These are phyloP conservation scores for Rehmannia glutinosa DNA, from an alignment of 257 asterid species.

Conservation along the genomic window DNA sequence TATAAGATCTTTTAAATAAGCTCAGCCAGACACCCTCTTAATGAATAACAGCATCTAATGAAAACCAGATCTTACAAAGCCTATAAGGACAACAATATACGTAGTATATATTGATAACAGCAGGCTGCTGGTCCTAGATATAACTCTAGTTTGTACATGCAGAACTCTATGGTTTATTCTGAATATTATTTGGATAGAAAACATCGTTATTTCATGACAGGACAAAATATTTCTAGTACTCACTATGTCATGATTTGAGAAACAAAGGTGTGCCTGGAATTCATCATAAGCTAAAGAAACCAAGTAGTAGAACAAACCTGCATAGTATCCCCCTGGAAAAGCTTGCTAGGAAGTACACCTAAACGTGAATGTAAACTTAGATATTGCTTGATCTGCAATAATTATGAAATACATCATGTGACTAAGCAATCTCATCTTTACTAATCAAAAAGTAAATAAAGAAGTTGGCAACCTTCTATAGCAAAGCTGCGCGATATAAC, in stretches of 20 bases:
- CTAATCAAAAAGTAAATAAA: neutral
- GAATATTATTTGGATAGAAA: no score
- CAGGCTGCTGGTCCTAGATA: no score
- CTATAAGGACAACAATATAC: no score
- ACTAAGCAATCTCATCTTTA: neutral
- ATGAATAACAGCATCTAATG: neutral
- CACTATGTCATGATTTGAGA: neutral
- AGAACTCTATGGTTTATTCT: no score
- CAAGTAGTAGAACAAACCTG: slow-evolving; percentile 47
- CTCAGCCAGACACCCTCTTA: no score
- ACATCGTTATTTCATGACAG: no score
- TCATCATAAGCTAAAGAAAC: slow-evolving; percentile 2
- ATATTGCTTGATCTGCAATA: slow-evolving; percentile 71
- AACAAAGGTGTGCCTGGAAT: neutral
- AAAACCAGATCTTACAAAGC: neutral
- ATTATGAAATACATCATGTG: slow-evolving; percentile 7
- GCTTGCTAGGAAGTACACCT: slow-evolving; percentile 82
- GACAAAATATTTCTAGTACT: neutral
- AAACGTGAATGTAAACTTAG: slow-evolving; percentile 51
- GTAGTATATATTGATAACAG: no score
- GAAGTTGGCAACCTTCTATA: neutral
- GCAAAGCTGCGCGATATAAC: neutral
- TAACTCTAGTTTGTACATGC: no score
- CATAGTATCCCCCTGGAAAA: slow-evolving; percentile 64
- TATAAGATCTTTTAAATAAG: no score